Percentiles rank a stretch among this genome's conserved stretches.
Conservation (phyloP, 1,284 basidiomycete species). For the Rhizoctonia solani region DNA sequence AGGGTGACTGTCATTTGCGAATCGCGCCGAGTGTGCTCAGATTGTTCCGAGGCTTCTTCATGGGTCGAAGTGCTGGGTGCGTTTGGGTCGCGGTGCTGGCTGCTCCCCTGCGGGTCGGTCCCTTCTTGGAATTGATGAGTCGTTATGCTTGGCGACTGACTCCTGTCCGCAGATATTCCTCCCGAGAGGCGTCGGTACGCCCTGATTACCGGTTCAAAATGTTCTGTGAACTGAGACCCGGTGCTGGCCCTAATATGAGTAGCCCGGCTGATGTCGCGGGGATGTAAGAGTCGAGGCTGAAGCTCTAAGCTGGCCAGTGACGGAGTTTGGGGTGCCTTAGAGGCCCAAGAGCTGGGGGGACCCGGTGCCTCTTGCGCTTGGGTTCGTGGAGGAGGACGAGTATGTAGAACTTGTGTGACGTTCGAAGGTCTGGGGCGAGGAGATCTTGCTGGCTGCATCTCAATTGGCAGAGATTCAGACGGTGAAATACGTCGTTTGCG, state of each 20-base stretch:
- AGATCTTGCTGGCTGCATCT: neutral
- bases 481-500: neutral
- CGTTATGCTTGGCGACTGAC: neutral
- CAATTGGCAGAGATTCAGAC: neutral
- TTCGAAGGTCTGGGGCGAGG: neutral
- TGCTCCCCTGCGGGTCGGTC: too few relatives aligned
- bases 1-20: neutral
- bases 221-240: constrained; percentile 23
- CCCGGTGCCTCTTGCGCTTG: neutral
- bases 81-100: too few relatives aligned
- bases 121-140: neutral
- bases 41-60: too few relatives aligned
- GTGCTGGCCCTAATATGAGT: constrained; percentile 6
- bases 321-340: neutral
- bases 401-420: neutral
- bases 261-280: neutral
- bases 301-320: neutral
- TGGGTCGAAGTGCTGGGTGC: too few relatives aligned
- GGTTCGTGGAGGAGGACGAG: neutral
- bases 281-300: neutral
- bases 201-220: neutral
- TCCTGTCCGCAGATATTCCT: neutral
- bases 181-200: neutral
- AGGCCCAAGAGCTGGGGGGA: neutral
- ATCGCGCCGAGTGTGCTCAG: neutral